These are phyloP conservation scores for Aspergillus neoniger DNA, from an alignment of 2,329 filamentous ascomycete species.

Conservation along the genomic window DNA sequence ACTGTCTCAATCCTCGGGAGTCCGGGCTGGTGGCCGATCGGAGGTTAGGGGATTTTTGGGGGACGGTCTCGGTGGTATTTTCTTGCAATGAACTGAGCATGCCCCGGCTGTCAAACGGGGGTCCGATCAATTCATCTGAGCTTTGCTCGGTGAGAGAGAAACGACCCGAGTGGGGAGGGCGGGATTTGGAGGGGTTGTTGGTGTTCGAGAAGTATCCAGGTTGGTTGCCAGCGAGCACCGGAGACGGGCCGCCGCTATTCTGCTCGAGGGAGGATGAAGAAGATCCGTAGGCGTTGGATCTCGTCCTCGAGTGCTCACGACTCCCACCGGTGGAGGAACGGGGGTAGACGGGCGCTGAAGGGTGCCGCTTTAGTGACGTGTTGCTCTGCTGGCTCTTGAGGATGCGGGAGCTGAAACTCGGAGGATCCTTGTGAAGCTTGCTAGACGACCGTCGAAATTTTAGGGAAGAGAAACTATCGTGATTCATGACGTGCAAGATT, in stretches of 20 bases:
- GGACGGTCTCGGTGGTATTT: constrained; percentile 37
- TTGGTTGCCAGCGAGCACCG: constrained; percentile 38
- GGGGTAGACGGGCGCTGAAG: constrained; percentile 49
- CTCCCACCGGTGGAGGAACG: constrained; percentile 43
- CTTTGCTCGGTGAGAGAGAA: constrained; percentile 40
- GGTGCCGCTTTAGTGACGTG: constrained; percentile 49
- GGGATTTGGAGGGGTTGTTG: constrained; percentile 33
- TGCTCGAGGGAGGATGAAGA: constrained; percentile 52
- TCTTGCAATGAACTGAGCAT: constrained; percentile 49
- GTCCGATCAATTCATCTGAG: constrained; percentile 49
- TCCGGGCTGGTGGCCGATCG: constrained; percentile 57
- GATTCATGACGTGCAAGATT: constrained; percentile 38
- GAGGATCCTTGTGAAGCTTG: constrained; percentile 50
- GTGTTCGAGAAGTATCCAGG: constrained; percentile 29
- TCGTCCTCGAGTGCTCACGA: constrained; percentile 47
- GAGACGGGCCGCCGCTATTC: constrained; percentile 43
- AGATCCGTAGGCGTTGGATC: constrained; percentile 50
- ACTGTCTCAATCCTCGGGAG: constrained; percentile 63
- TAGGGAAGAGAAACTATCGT: constrained; percentile 39
- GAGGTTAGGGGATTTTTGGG: constrained; percentile 47
- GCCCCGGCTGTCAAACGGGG: constrained; percentile 47
- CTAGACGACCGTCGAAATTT: constrained; percentile 45
- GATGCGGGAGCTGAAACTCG: constrained; percentile 43
- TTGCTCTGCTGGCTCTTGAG: constrained; percentile 48
- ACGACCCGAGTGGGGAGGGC: constrained; percentile 36